phyloP scores from a whole-genome alignment of 441 rosid genomes.

The Hura crepitans region DNA sequence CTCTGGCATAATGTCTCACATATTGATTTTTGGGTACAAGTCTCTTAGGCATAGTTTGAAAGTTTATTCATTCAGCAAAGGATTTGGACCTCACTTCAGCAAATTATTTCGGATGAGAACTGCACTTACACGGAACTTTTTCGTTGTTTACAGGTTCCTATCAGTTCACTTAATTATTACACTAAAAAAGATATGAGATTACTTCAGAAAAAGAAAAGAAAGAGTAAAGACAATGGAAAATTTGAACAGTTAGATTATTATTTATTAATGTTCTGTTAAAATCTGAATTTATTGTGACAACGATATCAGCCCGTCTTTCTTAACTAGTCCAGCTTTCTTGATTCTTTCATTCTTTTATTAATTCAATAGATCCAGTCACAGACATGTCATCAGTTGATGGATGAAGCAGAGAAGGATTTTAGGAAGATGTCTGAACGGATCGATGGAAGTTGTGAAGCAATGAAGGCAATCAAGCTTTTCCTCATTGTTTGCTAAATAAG shows the following conservation, averaged over 20 bases:
- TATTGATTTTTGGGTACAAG: background rate
- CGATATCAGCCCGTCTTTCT: background rate
- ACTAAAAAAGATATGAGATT: background rate
- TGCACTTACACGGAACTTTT: background rate
- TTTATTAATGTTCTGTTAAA: background rate
- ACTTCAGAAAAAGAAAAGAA: background rate
- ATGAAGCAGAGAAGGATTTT: constrained; percentile 46
- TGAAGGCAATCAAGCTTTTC: constrained; percentile 32
- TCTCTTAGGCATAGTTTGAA: background rate
- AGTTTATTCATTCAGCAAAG: background rate
- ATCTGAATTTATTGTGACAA: background rate
- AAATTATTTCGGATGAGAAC: background rate
- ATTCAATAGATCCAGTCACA: constrained; percentile 43
- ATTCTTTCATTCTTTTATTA: background rate
- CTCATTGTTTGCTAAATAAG: background rate
- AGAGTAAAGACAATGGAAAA: background rate
- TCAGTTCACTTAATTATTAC: background rate
- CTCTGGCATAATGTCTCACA: background rate
- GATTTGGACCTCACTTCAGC: background rate
- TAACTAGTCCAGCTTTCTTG: background rate
- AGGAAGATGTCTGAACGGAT: constrained; percentile 43
- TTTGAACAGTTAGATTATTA: background rate
- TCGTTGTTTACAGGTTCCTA: background rate
- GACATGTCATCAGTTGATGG: constrained; percentile 41
- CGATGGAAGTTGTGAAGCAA: constrained; percentile 31